These are phyloP conservation scores for Blastobotrys serpentis DNA, from an alignment of 1,139 yeast genomes.

Conservation along the genomic window DNA sequence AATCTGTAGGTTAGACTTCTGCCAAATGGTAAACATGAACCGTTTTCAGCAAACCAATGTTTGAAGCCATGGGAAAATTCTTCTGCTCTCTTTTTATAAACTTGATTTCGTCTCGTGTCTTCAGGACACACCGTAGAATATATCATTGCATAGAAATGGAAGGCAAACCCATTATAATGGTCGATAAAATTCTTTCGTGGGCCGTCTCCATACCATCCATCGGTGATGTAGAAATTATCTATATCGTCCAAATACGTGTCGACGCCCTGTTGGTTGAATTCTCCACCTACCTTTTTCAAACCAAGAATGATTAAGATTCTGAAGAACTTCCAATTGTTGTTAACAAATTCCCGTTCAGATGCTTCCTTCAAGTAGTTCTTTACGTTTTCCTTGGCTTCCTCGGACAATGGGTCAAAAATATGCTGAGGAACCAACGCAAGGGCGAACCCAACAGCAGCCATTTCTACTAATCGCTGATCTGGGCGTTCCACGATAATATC, in stretches of 20 bases:
- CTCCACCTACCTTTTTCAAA: conserved; percentile 31
- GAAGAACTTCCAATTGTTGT: conserved; percentile 37
- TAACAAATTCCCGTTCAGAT: conserved; percentile 25
- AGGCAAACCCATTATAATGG: conserved; percentile 38
- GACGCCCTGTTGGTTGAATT: conserved; percentile 21
- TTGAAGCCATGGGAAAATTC: conserved; percentile 30
- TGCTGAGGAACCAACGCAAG: conserved; percentile 30
- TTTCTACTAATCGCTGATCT: conserved; percentile 35
- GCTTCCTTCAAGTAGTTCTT: conserved; percentile 26
- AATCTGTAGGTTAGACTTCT: conserved; percentile 37
- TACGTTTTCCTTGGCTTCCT: conserved; percentile 27
- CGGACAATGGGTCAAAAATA: conserved; percentile 35
- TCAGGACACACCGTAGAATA: conserved; percentile 24
- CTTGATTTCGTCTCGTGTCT: conserved; percentile 25
- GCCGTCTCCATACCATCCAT: conserved; percentile 41
- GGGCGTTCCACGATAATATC: conserved; percentile 19
- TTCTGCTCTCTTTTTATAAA: conserved; percentile 28
- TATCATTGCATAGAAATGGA: conserved; percentile 35
- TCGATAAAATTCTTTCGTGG: conserved; percentile 32
- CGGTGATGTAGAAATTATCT: conserved; percentile 31
- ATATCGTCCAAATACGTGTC: conserved; percentile 28
- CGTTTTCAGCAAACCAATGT: conserved; percentile 33
- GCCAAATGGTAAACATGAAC: conserved; percentile 36
- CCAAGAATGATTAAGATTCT: conserved; percentile 35
- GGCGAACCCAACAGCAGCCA: conserved; percentile 37